Evolutionary conservation across 805 yeast genomes (phyloP).

Genomic region (Isabelozyma heimii): DNA sequence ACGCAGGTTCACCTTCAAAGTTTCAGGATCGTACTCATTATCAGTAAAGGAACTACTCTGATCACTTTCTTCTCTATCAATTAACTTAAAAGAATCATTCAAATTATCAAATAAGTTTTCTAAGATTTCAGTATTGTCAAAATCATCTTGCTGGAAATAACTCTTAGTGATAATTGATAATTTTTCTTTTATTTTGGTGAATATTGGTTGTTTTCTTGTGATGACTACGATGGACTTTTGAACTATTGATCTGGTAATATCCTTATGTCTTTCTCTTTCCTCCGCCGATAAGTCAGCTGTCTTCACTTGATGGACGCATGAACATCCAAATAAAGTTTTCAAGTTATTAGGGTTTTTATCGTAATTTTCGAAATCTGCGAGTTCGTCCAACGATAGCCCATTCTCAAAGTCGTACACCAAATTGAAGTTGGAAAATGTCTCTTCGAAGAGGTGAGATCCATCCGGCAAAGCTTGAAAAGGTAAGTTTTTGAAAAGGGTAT

Average conservation of each 20-base stretch:
- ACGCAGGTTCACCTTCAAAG: background rate
- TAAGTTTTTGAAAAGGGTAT: conserved; percentile 72
- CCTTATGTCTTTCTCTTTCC: conserved; percentile 49
- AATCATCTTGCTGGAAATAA: conserved; percentile 77
- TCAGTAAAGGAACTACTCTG: background rate
- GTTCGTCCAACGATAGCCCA: conserved; percentile 44
- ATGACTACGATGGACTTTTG: conserved; percentile 90
- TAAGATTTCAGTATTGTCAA: conserved; percentile 66
- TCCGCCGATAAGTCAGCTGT: conserved; percentile 52
- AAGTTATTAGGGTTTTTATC: conserved; percentile 38
- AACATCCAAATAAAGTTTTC: conserved; percentile 86
- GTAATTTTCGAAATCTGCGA: conserved; percentile 30
- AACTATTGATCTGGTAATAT: conserved; percentile 79
- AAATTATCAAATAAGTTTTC: conserved; percentile 69
- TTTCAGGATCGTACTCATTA: background rate
- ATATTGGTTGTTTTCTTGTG: conserved; percentile 75
- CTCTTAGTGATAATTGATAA: conserved; percentile 84
- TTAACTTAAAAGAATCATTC: conserved; percentile 30
- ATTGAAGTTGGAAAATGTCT: conserved; percentile 89
- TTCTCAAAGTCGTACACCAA: conserved; percentile 62
- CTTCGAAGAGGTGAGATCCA: conserved; percentile 91
- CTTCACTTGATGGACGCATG: conserved; percentile 84
- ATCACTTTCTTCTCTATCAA: conserved; percentile 14
- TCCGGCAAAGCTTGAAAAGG: conserved; percentile 97
- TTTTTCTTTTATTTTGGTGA: conserved; percentile 85